These are phyloP conservation scores for Nitzschia sp. DNA, from an alignment of 108 stramenopile genomes.

Conservation along the genomic window DNA sequence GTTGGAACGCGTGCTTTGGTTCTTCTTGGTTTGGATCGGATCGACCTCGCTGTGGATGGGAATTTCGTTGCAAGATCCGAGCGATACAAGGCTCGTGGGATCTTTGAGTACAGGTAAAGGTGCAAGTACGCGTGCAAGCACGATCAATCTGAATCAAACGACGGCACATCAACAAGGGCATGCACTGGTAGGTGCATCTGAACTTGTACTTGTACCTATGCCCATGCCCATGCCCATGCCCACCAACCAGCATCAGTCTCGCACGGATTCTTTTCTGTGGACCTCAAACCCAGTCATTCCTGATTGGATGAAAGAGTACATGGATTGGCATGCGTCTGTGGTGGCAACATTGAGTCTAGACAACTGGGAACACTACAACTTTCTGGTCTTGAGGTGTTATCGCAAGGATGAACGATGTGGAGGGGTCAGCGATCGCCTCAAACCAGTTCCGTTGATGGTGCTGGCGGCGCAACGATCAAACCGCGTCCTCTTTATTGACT, in stretches of 20 bases:
- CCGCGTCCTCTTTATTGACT: constrained; percentile 41
- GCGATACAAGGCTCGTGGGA: background rate
- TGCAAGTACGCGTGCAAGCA: background rate
- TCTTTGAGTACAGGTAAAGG: no score
- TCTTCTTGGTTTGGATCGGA: background rate
- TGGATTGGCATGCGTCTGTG: constrained; percentile 33
- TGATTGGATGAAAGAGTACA: constrained; percentile 42
- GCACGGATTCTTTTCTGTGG: background rate
- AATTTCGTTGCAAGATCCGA: background rate
- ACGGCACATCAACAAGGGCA: background rate
- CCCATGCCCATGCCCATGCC: background rate
- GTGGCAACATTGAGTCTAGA: background rate
- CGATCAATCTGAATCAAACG: background rate
- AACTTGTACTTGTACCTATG: background rate
- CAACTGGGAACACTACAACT: constrained; percentile 26
- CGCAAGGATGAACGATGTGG: constrained; percentile 30
- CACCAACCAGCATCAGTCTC: background rate
- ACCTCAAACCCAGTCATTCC: constrained; percentile 12
- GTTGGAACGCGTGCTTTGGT: background rate
- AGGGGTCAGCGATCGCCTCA: constrained; percentile 41
- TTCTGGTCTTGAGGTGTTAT: constrained; percentile 32
- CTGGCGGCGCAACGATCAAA: constrained; percentile 20
- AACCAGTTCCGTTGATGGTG: constrained; percentile 30
- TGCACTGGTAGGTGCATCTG: no score
- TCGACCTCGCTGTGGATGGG: background rate